A percentile compares a stretch with the other conserved stretches of the same genome.
These are phyloP conservation scores for Musa itinerans DNA, from an alignment of 176 grass and related monocot species.

Conservation along the genomic window DNA sequence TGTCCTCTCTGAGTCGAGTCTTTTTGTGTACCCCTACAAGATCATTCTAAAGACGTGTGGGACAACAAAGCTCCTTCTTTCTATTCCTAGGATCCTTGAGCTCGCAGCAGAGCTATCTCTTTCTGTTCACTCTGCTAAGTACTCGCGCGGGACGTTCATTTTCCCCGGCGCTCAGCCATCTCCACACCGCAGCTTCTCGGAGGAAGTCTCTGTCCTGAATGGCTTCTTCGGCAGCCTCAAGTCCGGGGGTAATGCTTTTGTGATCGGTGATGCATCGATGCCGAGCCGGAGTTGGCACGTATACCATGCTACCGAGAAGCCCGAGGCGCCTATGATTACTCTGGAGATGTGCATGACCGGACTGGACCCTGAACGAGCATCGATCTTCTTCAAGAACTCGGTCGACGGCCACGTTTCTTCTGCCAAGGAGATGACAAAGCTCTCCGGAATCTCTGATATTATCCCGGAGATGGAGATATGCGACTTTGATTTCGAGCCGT, in stretches of 20 bases:
- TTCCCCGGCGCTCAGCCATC: constrained; percentile 35
- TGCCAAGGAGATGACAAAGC: constrained; percentile 30
- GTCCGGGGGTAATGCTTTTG: constrained; percentile 31
- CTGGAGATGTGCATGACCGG: constrained; percentile 43
- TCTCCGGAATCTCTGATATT: constrained; percentile 35
- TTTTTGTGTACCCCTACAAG: constrained; percentile 37
- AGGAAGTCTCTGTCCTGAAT: constrained; percentile 30
- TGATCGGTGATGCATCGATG: constrained; percentile 15
- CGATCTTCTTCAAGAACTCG: constrained; percentile 28
- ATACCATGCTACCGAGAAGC: constrained; percentile 28
- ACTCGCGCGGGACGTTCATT: constrained; percentile 34
- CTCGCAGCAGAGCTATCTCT: constrained; percentile 23
- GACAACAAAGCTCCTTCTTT: constrained; percentile 34
- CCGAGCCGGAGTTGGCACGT: constrained; percentile 27
- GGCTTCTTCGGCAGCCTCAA: constrained; percentile 26
- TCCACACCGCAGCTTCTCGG: constrained; percentile 32
- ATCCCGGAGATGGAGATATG: constrained; percentile 43
- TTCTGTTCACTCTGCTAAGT: constrained; percentile 27
- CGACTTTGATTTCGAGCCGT: constrained; percentile 40
- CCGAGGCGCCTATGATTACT: constrained; percentile 29
- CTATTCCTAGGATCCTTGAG: constrained; percentile 36
- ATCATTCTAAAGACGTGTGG: constrained; percentile 33
- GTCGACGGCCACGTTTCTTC: constrained; percentile 21
- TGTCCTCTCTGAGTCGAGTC: constrained; percentile 38
- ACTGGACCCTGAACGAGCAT: constrained; percentile 17